These are phyloP conservation scores for Narthecium ossifragum DNA, from an alignment of 106 monocot genomes.

Conservation along the genomic window DNA sequence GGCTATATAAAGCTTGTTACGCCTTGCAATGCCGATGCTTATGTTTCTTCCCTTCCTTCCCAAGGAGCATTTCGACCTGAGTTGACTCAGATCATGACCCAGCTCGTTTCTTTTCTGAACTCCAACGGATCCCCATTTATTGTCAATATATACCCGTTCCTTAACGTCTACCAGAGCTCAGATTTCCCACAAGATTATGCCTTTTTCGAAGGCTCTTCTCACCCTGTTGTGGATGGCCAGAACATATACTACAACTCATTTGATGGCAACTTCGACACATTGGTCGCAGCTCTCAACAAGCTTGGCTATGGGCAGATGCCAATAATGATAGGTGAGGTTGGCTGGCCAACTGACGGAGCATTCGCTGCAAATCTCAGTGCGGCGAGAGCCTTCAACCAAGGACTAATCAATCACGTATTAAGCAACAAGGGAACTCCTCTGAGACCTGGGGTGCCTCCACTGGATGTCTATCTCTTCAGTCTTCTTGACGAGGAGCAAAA, in stretches of 20 bases:
- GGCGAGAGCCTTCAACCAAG: conserved; percentile 79
- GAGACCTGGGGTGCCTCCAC: conserved; percentile 57
- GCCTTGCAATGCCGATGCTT: conserved; percentile 94
- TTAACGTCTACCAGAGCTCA: conserved; percentile 60
- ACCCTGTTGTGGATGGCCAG: conserved; percentile 60
- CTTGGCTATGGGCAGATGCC: conserved; percentile 79
- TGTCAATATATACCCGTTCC: conserved; percentile 85
- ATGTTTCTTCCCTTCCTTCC: conserved; percentile 57
- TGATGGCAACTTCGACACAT: conserved; percentile 85
- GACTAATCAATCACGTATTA: conserved; percentile 63
- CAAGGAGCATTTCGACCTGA: conserved; percentile 76
- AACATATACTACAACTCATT: conserved; percentile 78
- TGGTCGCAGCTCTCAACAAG: conserved; percentile 57
- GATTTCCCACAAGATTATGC: conserved; percentile 93
- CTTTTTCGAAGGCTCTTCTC: conserved; percentile 68
- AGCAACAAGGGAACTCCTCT: conserved; percentile 74
- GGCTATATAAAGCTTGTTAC: conserved; percentile 72
- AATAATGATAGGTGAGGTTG: conserved; percentile 69
- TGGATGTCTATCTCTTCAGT: conserved; percentile 74
- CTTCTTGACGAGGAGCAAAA: conserved; percentile 84
- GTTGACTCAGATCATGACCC: conserved; percentile 62
- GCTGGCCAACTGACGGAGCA: conserved; percentile 83
- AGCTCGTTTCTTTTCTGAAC: conserved; percentile 61
- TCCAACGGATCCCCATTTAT: conserved; percentile 70
- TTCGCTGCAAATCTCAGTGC: conserved; percentile 64